Conservation (phyloP, 192 early-diverging fungal species). For the Rhizophlyctis rosea region DNA sequence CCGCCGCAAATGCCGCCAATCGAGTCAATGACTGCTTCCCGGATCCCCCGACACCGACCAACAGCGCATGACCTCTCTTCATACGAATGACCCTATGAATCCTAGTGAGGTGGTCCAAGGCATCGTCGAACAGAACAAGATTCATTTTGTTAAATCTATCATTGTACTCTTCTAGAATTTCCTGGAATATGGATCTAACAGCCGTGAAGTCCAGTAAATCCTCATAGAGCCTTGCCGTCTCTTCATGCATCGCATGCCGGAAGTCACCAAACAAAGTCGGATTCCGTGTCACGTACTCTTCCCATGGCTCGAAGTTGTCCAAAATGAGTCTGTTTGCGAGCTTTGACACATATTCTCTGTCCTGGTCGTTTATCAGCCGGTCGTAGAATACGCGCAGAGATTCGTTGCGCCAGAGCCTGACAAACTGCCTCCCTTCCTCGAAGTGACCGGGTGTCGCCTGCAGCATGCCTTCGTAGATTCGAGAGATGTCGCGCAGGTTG, state of each 20-base stretch:
- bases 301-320: constrained; percentile 57
- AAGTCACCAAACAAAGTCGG: constrained; percentile 61
- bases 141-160: constrained; percentile 61
- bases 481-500: constrained; percentile 60
- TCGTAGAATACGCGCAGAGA: constrained; percentile 56
- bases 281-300: constrained; percentile 51
- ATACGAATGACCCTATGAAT: constrained; percentile 55
- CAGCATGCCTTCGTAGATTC: constrained; percentile 56
- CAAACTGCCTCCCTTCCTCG: constrained; percentile 46
- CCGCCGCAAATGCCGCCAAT: constrained; percentile 55
- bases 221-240: constrained; percentile 54
- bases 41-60: constrained; percentile 62
- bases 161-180: constrained; percentile 61
- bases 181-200: constrained; percentile 56
- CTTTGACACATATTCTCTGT: constrained; percentile 54
- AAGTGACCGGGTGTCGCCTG: constrained; percentile 56
- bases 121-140: constrained; percentile 61
- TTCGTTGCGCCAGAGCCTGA: constrained; percentile 58
- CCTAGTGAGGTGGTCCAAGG: constrained; percentile 54
- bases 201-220: constrained; percentile 60
- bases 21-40: constrained; percentile 59
- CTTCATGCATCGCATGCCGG: constrained; percentile 57
- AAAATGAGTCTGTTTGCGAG: constrained; percentile 52
- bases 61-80: constrained; percentile 54
- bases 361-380: constrained; percentile 50